Percentiles rank a stretch among this genome's conserved stretches.
phyloP scores from a whole-genome alignment of 257 asterid genomes.

The Schizonepeta tenuifolia region DNA sequence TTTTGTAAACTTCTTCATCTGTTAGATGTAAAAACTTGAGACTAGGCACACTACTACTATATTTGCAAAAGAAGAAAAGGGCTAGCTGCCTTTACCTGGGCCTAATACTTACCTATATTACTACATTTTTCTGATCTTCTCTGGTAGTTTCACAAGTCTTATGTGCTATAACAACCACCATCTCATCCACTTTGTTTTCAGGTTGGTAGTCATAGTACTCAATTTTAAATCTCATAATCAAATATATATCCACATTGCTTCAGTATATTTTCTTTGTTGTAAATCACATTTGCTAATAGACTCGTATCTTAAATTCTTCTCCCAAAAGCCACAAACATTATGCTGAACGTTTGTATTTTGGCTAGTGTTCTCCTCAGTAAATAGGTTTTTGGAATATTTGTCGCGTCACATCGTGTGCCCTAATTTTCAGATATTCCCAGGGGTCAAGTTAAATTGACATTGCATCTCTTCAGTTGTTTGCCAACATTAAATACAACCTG shows the following conservation, averaged over 20 bases:
- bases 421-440: not conserved
- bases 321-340: not conserved
- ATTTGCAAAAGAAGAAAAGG: not conserved
- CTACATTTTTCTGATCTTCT: not conserved
- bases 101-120: not conserved
- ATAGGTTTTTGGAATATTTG: too few species aligned
- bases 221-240: too few species aligned
- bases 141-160: too few species aligned
- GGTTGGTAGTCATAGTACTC: not conserved
- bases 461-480: conserved; percentile 14
- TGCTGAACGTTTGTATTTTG: not conserved
- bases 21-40: not conserved
- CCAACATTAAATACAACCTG: conserved; percentile 27
- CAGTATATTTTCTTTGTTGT: not conserved
- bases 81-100: not conserved
- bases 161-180: not conserved
- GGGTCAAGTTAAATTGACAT: not conserved
- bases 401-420: conserved; percentile 27
- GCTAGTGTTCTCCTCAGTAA: not conserved
- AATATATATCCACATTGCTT: not conserved
- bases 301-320: not conserved
- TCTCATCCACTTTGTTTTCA: conserved; percentile 13
- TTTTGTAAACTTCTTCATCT: conserved; percentile 9
- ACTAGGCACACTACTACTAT: not conserved
- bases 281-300: not conserved